A percentile compares a stretch with the other conserved stretches of the same genome.
Evolutionary conservation across 2,329 filamentous ascomycete genomes (phyloP).

Genomic region (Thermothelomyces thermophilus): DNA sequence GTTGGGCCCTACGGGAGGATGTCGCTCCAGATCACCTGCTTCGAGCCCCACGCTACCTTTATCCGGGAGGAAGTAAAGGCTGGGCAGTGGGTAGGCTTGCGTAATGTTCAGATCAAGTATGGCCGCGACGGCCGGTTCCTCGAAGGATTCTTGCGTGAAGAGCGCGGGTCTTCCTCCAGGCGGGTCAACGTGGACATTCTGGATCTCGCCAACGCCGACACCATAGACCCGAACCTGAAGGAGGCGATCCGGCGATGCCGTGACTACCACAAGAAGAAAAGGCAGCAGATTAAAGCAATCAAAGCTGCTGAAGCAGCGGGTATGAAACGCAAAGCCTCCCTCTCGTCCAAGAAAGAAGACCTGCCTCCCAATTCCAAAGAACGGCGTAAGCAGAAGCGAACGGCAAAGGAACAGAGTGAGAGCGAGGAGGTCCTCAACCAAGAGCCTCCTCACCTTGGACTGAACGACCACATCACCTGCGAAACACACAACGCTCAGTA

Average conservation of each 20-base stretch:
- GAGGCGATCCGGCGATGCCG: slow-evolving; percentile 56
- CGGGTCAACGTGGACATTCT: slow-evolving; percentile 56
- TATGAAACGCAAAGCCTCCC: slow-evolving; percentile 33
- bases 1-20: slow-evolving; percentile 66
- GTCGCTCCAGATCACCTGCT: slow-evolving; percentile 66
- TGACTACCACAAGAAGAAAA: slow-evolving; percentile 53
- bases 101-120: slow-evolving; percentile 65
- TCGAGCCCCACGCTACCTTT: slow-evolving; percentile 56
- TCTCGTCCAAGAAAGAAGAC: slow-evolving; percentile 9
- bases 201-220: slow-evolving; percentile 34
- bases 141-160: slow-evolving; percentile 65
- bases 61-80: slow-evolving; percentile 49
- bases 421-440: slow-evolving; percentile 23
- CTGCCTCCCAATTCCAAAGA: slow-evolving; percentile 20
- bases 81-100: slow-evolving; percentile 59
- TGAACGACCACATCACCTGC: slow-evolving; percentile 19
- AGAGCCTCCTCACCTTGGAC: slow-evolving; percentile 24
- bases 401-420: slow-evolving; percentile 20
- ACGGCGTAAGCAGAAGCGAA: slow-evolving; percentile 28
- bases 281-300: slow-evolving; percentile 34
- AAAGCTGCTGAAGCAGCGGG: slow-evolving; percentile 33
- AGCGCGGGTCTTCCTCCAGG: slow-evolving; percentile 35
- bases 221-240: slow-evolving; percentile 43
- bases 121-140: slow-evolving; percentile 48
- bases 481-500: slow-evolving; percentile 14